These are phyloP conservation scores for Mucor piriformis DNA, from an alignment of 371 early-diverging fungal species.

Conservation along the genomic window DNA sequence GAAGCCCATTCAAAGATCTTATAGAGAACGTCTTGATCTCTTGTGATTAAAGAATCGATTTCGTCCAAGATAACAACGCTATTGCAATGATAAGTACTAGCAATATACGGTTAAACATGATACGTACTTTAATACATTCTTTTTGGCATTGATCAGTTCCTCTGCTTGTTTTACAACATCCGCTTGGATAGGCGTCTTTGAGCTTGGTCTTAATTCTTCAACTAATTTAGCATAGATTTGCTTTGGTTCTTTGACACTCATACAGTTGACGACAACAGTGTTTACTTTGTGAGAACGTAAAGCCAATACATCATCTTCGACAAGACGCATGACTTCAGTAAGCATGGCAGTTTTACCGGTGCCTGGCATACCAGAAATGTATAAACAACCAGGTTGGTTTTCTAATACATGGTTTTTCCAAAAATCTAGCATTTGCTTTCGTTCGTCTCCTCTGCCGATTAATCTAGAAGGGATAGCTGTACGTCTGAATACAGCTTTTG, in stretches of 20 bases:
- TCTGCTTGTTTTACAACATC: slow-evolving; percentile 45
- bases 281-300: slow-evolving; percentile 44
- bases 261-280: slow-evolving; percentile 81
- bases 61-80: slow-evolving; percentile 90
- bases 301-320: slow-evolving; percentile 30
- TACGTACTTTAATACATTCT: slow-evolving; percentile 48
- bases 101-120: neutral
- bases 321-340: slow-evolving; percentile 58
- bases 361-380: slow-evolving; percentile 92
- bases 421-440: slow-evolving; percentile 60
- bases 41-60: slow-evolving; percentile 84
- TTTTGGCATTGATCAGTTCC: slow-evolving; percentile 37
- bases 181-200: slow-evolving; percentile 8
- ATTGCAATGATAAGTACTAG: neutral
- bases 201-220: slow-evolving; percentile 42
- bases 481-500: slow-evolving; percentile 65
- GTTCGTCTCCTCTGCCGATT: slow-evolving; percentile 77
- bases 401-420: slow-evolving; percentile 44
- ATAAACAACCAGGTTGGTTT: slow-evolving; percentile 68
- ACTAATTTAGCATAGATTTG: slow-evolving; percentile 68
- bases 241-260: slow-evolving; percentile 75
- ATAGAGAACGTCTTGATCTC: slow-evolving; percentile 85
- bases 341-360: slow-evolving; percentile 95
- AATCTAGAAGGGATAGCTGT: slow-evolving; percentile 67
- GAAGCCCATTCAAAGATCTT: slow-evolving; percentile 85